Conservation (phyloP, 2,329 filamentous ascomycete species). For the Apiospora aurea region DNA sequence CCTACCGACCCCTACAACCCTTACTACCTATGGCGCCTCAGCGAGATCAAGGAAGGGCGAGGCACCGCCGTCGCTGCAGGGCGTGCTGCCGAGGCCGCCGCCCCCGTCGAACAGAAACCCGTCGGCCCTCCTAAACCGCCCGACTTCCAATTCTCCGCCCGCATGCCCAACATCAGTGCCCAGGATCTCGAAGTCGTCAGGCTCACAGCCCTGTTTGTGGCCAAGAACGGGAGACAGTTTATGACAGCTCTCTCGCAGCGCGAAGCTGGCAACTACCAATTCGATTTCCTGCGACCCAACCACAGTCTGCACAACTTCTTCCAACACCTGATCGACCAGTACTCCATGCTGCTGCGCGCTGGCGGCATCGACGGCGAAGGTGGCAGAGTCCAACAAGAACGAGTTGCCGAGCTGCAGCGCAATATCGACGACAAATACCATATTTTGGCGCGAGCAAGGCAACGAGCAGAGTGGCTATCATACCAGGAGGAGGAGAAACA, state of each 20-base stretch:
- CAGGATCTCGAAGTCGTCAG: slow-evolving; percentile 81
- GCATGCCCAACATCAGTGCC: slow-evolving; percentile 96
- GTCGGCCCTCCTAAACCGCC: slow-evolving; percentile 85
- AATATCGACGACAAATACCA: slow-evolving; percentile 83
- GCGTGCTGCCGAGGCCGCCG: slow-evolving; percentile 68
- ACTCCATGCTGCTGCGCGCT: slow-evolving; percentile 77
- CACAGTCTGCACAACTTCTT: slow-evolving; percentile 98
- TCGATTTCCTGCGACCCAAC: slow-evolving; percentile 93
- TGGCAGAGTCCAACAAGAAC: slow-evolving; percentile 74
- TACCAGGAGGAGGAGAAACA: slow-evolving; percentile 85
- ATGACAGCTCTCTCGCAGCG: slow-evolving; percentile 89
- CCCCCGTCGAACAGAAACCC: slow-evolving; percentile 64
- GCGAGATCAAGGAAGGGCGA: slow-evolving; percentile 83
- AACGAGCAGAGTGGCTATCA: slow-evolving; percentile 86
- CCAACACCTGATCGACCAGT: slow-evolving; percentile 90
- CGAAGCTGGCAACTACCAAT: slow-evolving; percentile 90
- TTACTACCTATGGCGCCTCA: slow-evolving; percentile 90
- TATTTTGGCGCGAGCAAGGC: slow-evolving; percentile 79
- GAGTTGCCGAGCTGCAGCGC: slow-evolving; percentile 74
- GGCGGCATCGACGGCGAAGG: slow-evolving; percentile 71
- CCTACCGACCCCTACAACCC: slow-evolving; percentile 82
- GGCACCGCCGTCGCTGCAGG: slow-evolving; percentile 82
- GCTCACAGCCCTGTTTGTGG: slow-evolving; percentile 88
- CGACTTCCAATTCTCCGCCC: slow-evolving; percentile 91
- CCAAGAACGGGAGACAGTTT: slow-evolving; percentile 90